Base-by-base conservation (phyloP, 331 rosid genomes). In the Spiraea crenata region DNA sequence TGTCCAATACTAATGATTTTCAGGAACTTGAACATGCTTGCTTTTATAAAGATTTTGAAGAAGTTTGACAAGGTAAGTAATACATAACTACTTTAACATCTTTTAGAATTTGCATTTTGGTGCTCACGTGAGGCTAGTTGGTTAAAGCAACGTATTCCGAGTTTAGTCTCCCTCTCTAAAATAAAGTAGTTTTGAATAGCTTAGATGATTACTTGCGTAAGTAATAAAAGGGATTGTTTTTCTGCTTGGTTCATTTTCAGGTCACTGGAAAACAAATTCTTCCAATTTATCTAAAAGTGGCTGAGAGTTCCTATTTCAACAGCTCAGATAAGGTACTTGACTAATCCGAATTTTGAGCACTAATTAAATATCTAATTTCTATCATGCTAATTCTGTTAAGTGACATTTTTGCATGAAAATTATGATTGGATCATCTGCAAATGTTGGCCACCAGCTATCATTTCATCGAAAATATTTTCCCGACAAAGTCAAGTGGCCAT, bases 11-110 rank as follows among this genome's bases (percentile, higher is more conserved):
- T 69, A 38, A 55, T 74, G 65, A 65, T 69, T 75, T 84, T 68
- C 88, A 95, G 99, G 98, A 87, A 84, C 88, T 83, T 95, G 85
- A 95, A 95, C 82, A 72, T 91, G 86, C 98, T 89, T 74, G 99
- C 98, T 67, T 91, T 95, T 69, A 75, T 86, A 48, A 95, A 95
- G 90, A 95, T 95, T 60, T 76, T 95, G 77, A 95, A 95, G 90
- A 95, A 95, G 84, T 91, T 91, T 74, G 99, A 89, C 85, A 95
- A 95, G 87, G 99, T 86, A 78, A 83, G 85, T 71, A 71, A 35
- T 47, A 60, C 59, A 34, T 65, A 69, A 59, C 58, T 39, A 6
- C 17, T 47, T 2, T 68, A 58, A 19, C 69, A 74, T 15, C 57
- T 16, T 67, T 73, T 54, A 19, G 64, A 69, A 40, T 20, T 70